Percentiles rank a stretch among this genome's conserved stretches.
These are phyloP conservation scores for Fraxinus greggii DNA, from an alignment of 305 asterid species.

Conservation along the genomic window DNA sequence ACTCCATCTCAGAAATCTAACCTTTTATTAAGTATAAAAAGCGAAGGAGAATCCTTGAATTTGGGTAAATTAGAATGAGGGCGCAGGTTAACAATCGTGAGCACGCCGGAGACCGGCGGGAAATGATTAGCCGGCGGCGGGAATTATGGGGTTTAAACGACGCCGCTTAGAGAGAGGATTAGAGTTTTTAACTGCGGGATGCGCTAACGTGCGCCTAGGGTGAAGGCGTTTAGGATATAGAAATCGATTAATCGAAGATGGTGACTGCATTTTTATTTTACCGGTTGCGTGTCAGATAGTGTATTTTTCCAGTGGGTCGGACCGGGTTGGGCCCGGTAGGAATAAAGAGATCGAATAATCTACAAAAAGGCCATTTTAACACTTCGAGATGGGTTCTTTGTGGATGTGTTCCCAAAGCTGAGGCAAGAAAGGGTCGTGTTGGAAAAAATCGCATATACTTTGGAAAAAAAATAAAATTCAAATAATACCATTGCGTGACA, in stretches of 20 bases:
- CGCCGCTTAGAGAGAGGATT: constrained; percentile 32
- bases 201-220: background rate
- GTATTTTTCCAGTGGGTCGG: background rate
- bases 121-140: constrained; percentile 54
- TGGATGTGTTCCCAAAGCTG: background rate
- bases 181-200: background rate
- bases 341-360: background rate
- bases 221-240: constrained; percentile 21
- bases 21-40: constrained; percentile 22
- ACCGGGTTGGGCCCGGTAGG: background rate
- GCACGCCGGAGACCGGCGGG: constrained; percentile 32
- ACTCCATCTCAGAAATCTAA: constrained; percentile 30
- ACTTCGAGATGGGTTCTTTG: background rate
- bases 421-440: background rate
- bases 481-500: background rate
- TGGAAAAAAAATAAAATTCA: background rate
- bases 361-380: background rate
- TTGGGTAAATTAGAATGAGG: constrained; percentile 29
- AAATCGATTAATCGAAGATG: constrained; percentile 39
- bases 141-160: constrained; percentile 49
- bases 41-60: constrained; percentile 36
- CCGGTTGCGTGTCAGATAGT: constrained; percentile 15
- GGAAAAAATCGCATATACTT: background rate
- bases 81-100: constrained; percentile 34
- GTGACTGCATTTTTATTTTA: constrained; percentile 36